Evolutionary conservation across 306 rosid genomes (phyloP), one percentile per base, ranked within the genome.

Genomic region (Cyamopsis tetragonoloba): DNA sequence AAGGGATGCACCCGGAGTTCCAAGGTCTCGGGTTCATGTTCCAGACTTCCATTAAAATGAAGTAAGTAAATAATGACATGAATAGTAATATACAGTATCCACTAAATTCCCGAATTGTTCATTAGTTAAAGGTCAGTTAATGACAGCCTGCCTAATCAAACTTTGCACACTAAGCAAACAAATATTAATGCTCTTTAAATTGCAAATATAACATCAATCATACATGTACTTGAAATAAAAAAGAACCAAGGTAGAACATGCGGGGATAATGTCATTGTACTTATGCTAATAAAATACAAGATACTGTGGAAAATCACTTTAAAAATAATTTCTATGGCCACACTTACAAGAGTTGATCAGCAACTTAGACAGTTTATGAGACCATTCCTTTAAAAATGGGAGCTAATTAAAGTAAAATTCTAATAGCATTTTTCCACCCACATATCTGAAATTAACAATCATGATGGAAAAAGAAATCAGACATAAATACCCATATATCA

Each of bases 401-500:
- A 69, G 31, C 14, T 30, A 69, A 23, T 11, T 55, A 72, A 35
- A 72, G 58, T 7, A 22, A 44, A 48, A 49, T 69, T 18, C 58
- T 48, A 38, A 13, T 7, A 27, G 37, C 22, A 66, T 23, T 32
- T 75, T 15, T 27, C 31, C 38, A 54, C 28, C 10, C 8, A 30
- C 8, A 56, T 38, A 48, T 48, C 37, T 7, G 58, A 61, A 65
- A 13, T 31, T 72, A 73, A 18, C 23, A 76, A 49, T 48, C 23
- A 22, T 28, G 57, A 53, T 26, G 68, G 15, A 18, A 57, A 27
- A 38, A 61, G 26, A 56, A 56, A 44, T 66, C 62, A 39, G 58
- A 65, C 27, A 67, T 14, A 56, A 59, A 54, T 87, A 92, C 98
- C 98, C 98, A 92, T 71, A 89, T 84, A 71, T 92, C 98, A 74